Percentiles rank a stretch among this genome's conserved stretches.
phyloP scores from a whole-genome alignment of 2,329 filamentous ascomycete species.

The Emmonsiellopsis sp. region DNA sequence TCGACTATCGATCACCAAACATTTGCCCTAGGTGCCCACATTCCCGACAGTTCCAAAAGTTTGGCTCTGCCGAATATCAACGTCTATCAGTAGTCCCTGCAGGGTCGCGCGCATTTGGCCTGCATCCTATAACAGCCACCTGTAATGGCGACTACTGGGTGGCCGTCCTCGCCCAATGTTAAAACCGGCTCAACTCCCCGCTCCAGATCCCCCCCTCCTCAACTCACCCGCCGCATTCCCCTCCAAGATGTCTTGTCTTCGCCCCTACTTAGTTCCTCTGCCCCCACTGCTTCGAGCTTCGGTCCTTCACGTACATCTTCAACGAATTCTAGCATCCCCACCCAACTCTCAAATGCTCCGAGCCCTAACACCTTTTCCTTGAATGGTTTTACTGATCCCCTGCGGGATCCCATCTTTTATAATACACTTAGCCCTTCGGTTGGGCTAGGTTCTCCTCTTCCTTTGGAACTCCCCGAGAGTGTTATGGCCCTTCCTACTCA shows the following conservation, averaged over 20 bases:
- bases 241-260: constrained; percentile 28
- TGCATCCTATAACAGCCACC: constrained; percentile 3
- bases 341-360: constrained; percentile 6
- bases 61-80: background rate
- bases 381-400: constrained; percentile 24
- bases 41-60: background rate
- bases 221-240: constrained; percentile 21
- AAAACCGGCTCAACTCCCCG: constrained; percentile 27
- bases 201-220: constrained; percentile 27
- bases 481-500: constrained; percentile 40
- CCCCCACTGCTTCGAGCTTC: constrained; percentile 21
- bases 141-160: constrained; percentile 30
- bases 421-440: constrained; percentile 9
- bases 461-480: constrained; percentile 66
- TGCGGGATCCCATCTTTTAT: constrained; percentile 17
- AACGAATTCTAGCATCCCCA: constrained; percentile 3
- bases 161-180: constrained; percentile 19
- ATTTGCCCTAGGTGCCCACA: background rate
- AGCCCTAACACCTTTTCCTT: constrained; percentile 21
- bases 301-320: constrained; percentile 12
- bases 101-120: background rate
- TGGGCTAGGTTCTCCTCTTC: constrained; percentile 33
- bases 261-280: constrained; percentile 19
- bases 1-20: background rate
- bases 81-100: background rate